A percentile compares a stretch with the other conserved stretches of the same genome.
Conservation (phyloP, 306 rosid species). For the Astragalus glycyphyllos region DNA sequence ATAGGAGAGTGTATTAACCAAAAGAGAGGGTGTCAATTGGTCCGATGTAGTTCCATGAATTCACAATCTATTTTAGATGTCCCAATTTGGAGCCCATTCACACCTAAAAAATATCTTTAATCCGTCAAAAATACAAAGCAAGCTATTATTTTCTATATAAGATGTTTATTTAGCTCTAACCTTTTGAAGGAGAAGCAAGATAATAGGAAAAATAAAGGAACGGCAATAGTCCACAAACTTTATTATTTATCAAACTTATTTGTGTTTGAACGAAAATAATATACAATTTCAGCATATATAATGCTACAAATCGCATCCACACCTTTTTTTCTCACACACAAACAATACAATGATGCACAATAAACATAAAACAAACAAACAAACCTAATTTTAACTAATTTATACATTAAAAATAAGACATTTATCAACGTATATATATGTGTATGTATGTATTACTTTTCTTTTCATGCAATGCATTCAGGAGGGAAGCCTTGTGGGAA, state of each 20-base stretch:
- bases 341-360: conserved; percentile 16
- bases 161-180: too few relatives aligned
- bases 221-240: neutral
- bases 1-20: too few relatives aligned
- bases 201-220: neutral
- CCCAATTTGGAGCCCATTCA: too few relatives aligned
- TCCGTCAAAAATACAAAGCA: too few relatives aligned
- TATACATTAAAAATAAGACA: neutral
- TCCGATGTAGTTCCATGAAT: too few relatives aligned
- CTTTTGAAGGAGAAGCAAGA: neutral
- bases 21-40: too few relatives aligned
- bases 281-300: conserved; percentile 26
- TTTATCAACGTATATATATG: neutral
- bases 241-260: neutral
- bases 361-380: neutral
- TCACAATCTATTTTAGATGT: too few relatives aligned
- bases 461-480: conserved; percentile 41
- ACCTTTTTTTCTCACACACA: neutral
- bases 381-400: neutral
- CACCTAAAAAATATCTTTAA: too few relatives aligned
- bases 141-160: too few relatives aligned
- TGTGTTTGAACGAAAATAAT: neutral
- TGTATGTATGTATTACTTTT: too few relatives aligned
- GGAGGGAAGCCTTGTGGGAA: conserved; percentile 53
- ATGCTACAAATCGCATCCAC: neutral